Percentiles rank a stretch among this genome's conserved stretches.
phyloP scores from a whole-genome alignment of 768 basidiomycete species.

The Termitomyces sp. region DNA sequence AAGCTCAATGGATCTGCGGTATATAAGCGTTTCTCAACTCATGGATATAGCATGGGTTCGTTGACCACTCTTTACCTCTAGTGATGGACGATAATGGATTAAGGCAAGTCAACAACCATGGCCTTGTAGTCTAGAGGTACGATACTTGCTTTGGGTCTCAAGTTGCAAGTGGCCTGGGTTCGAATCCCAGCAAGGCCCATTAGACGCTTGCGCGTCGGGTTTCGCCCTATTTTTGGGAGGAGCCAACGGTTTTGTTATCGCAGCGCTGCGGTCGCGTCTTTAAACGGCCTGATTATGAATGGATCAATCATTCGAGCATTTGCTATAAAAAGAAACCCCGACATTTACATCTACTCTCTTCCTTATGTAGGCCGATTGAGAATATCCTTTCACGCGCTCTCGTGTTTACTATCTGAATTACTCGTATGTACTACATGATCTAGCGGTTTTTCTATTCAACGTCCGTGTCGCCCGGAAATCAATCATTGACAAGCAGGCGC shows the following conservation, averaged over 20 bases:
- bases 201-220: too few species aligned
- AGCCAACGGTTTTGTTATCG: not conserved
- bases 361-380: too few species aligned
- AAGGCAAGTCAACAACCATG: not conserved
- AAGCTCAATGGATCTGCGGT: not conserved
- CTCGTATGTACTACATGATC: too few species aligned
- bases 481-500: too few species aligned
- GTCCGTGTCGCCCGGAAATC: too few species aligned
- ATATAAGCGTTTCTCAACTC: not conserved
- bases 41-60: too few species aligned
- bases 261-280: too few species aligned
- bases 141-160: conserved; percentile 45
- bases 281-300: not conserved
- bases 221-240: not conserved
- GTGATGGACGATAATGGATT: too few species aligned
- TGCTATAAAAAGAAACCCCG: not conserved
- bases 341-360: not conserved
- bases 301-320: not conserved
- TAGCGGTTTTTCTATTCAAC: too few species aligned
- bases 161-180: conserved; percentile 46
- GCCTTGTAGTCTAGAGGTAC: conserved; percentile 36
- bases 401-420: too few species aligned
- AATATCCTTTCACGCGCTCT: too few species aligned
- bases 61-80: too few species aligned
- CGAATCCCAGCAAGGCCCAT: conserved; percentile 41